Base-by-base conservation (phyloP, 106 monocot species). In the Platanthera guangdongensis region DNA sequence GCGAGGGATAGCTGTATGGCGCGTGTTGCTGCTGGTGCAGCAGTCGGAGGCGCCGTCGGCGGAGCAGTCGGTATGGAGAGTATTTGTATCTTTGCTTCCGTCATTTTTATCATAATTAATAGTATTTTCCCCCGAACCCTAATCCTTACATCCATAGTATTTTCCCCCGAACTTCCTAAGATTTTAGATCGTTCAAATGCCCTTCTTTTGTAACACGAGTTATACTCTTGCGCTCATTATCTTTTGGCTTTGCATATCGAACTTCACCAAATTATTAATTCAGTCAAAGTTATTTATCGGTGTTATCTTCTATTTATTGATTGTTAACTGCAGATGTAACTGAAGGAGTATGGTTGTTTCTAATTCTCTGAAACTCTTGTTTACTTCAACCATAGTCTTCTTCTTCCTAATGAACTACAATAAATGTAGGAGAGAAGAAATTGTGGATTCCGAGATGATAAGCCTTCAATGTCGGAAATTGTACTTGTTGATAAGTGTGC, bases 31-130 rank as follows among this genome's bases (percentile, higher is more conserved):
- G 87, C 89, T 25, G 96, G 96, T 10, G 89, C 79, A 65, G 93
- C 93, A 8, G 71, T 97, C 49, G 96, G 96, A 45, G 89, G 91
- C 55, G 93, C 96, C 21, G 91, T 97, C 45, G 96, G 96, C 22
- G 96, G 93, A 47, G 96, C 96, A 16, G 93, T 94, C 39, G 96
- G 96, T 97, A 80, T 55, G 51, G 7, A 4, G 49, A 19, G 50
- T 47, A 22, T 72, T 50, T 16, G 15, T 50, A 50, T 50, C 9
- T 21, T 5, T 4, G 19, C 2, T 51, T 72, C 72, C 10, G 3
- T 51, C 22, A 3, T 21, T 71, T 1, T 45, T 70, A 70, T 14
- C 11, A 11, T 48, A n/a, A 8, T 48, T 65, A 7, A 65, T 18
- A 4, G n/a, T n/a, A n/a, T n/a, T n/a, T n/a, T n/a, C n/a, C 4